phyloP scores from a whole-genome alignment of 495 filamentous ascomycete genomes.

The Xylaria cubensis region DNA sequence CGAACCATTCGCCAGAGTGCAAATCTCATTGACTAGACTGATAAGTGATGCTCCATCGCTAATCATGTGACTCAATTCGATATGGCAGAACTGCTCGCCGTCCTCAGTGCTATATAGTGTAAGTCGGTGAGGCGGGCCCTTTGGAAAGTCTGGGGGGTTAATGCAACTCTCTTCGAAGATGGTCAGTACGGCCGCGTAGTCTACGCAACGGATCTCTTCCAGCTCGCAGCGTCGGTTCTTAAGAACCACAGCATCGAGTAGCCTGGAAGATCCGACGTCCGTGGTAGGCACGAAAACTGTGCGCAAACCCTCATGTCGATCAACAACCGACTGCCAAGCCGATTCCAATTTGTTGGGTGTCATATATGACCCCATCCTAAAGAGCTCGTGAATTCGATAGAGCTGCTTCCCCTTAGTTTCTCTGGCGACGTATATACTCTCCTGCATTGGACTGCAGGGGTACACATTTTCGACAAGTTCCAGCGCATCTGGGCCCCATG shows the following conservation, averaged over 20 bases:
- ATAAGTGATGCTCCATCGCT: slow-evolving; percentile 14
- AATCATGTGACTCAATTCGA: slow-evolving; percentile 16
- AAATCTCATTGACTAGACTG: slow-evolving; percentile 6
- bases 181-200: neutral
- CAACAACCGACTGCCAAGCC: slow-evolving; percentile 59
- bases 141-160: neutral
- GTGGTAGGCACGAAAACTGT: slow-evolving; percentile 53
- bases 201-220: neutral
- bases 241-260: slow-evolving; percentile 19
- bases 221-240: neutral
- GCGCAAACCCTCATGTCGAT: slow-evolving; percentile 56
- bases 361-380: slow-evolving; percentile 32
- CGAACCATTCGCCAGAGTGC: slow-evolving; percentile 3
- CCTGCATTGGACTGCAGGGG: slow-evolving; percentile 17
- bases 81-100: neutral
- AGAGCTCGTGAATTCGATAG: slow-evolving; percentile 18
- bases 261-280: slow-evolving; percentile 8
- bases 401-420: slow-evolving; percentile 16
- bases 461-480: slow-evolving; percentile 11
- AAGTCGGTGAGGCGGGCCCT: slow-evolving; percentile 15
- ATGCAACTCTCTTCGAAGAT: neutral
- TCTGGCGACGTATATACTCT: slow-evolving; percentile 7
- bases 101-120: slow-evolving; percentile 6
- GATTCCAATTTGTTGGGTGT: slow-evolving; percentile 47
- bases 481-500: neutral